A percentile compares a stretch with the other conserved stretches of the same genome.
Evolutionary conservation across 495 filamentous ascomycete genomes (phyloP).

Genomic region (Hyaloscypha variabilis): DNA sequence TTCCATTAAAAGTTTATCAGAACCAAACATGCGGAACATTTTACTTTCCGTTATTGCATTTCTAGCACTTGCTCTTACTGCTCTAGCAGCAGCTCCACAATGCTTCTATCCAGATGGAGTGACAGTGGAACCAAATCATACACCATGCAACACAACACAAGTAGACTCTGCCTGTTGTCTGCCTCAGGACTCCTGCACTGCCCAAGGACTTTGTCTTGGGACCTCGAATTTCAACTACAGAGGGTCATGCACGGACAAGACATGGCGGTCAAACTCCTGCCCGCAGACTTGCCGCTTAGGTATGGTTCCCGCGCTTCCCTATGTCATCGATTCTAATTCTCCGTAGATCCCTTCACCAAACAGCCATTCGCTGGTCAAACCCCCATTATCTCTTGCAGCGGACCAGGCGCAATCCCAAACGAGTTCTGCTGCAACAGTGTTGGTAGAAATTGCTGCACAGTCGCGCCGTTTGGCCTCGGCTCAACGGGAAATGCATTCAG

Average conservation of each 20-base stretch:
- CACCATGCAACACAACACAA: slow-evolving; percentile 9
- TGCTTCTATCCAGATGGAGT: slow-evolving; percentile 20
- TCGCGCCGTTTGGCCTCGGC: slow-evolving; percentile 1
- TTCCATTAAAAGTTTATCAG: background rate
- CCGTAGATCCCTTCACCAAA: slow-evolving; percentile 7
- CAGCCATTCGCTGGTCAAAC: background rate
- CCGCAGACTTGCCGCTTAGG: slow-evolving; percentile 1
- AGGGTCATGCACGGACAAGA: slow-evolving; percentile 16
- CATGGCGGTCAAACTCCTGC: background rate
- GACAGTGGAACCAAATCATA: slow-evolving; percentile 15
- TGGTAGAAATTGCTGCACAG: slow-evolving; percentile 7
- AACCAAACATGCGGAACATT: background rate
- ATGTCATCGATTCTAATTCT: background rate
- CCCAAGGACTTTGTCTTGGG: slow-evolving; percentile 11
- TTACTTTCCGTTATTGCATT: background rate
- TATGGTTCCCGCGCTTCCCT: background rate
- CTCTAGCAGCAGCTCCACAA: background rate
- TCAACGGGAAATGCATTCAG: slow-evolving; percentile 8
- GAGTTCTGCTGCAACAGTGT: slow-evolving; percentile 10
- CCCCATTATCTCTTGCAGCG: background rate
- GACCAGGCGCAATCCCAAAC: background rate
- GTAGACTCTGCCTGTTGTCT: slow-evolving; percentile 11
- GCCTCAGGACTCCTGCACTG: slow-evolving; percentile 7
- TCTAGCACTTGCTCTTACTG: background rate
- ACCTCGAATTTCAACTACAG: slow-evolving; percentile 10